Conservation (phyloP, 169 alveolate species). For the Theileria luwenshuni region DNA sequence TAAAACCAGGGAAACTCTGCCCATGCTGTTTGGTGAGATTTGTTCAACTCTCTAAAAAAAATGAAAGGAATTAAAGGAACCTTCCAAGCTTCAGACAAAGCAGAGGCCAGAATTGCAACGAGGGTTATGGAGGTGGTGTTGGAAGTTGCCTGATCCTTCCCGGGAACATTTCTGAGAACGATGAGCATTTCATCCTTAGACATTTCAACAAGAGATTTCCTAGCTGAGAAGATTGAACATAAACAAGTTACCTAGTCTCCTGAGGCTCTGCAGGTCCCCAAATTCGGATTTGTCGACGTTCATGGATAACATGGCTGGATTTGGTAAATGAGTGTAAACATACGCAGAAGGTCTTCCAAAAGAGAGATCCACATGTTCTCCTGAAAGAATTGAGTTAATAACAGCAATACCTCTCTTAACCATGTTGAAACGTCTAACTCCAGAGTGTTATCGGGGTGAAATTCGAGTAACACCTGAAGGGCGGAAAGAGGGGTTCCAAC, state of each 20-base stretch:
- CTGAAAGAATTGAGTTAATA: constrained; percentile 49
- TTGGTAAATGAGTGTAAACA: constrained; percentile 29
- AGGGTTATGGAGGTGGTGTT: constrained; percentile 81
- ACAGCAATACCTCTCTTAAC: constrained; percentile 81
- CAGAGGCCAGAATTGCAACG: constrained; percentile 85
- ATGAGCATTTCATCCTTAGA: constrained; percentile 76
- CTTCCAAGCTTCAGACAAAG: constrained; percentile 87
- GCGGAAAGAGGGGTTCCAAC: constrained; percentile 89
- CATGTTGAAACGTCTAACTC: constrained; percentile 85
- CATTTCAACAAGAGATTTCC: constrained; percentile 78
- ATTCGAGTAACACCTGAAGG: constrained; percentile 86
- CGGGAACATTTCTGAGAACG: constrained; percentile 84
- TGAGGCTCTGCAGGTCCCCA: constrained; percentile 48
- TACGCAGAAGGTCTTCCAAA: constrained; percentile 79
- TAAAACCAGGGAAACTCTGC: constrained; percentile 80
- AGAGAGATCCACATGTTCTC: constrained; percentile 86
- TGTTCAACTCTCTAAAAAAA: constrained; percentile 73
- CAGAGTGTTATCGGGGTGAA: constrained; percentile 79
- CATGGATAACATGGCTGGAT: constrained; percentile 48
- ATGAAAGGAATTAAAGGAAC: background rate
- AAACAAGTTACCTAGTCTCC: constrained; percentile 55
- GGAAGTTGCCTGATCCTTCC: constrained; percentile 83
- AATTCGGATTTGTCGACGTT: constrained; percentile 41
- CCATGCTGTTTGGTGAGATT: constrained; percentile 79
- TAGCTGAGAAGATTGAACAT: constrained; percentile 44